Percentiles rank a stretch among this genome's conserved stretches.
phyloP scores from a whole-genome alignment of 2,329 filamentous ascomycete species.

The Claviceps capensis region DNA sequence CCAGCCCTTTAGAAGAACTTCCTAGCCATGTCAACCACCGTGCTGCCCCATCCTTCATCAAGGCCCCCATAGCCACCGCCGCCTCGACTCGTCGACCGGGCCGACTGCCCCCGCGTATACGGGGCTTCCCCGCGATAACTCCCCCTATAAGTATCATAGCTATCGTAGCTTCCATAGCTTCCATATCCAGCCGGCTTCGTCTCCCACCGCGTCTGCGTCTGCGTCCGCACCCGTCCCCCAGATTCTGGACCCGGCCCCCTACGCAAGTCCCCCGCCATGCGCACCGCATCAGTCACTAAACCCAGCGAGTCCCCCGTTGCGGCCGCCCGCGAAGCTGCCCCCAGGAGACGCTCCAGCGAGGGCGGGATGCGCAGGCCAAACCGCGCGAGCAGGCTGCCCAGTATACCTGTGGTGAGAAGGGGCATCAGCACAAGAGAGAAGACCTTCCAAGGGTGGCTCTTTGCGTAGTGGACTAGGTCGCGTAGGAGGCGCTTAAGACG shows the following conservation, averaged over 20 bases:
- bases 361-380: slow-evolving; percentile 69
- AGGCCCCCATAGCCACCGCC: slow-evolving; percentile 8
- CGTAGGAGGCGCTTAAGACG: slow-evolving; percentile 68
- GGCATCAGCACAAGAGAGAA: slow-evolving; percentile 81
- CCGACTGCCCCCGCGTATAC: not conserved
- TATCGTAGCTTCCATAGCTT: slow-evolving; percentile 14
- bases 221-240: no score
- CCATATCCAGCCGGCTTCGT: no score
- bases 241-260: no score
- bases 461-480: slow-evolving; percentile 69
- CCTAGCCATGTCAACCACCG: slow-evolving; percentile 26
- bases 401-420: slow-evolving; percentile 67
- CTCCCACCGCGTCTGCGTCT: no score
- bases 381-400: slow-evolving; percentile 62
- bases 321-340: slow-evolving; percentile 35
- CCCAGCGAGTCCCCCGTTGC: slow-evolving; percentile 33
- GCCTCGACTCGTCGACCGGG: not conserved
- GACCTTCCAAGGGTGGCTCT: slow-evolving; percentile 73
- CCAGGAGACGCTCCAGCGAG: slow-evolving; percentile 44
- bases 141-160: not conserved
- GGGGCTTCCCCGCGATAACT: slow-evolving; percentile 10
- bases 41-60: slow-evolving; percentile 17
- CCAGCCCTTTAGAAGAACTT: slow-evolving; percentile 24
- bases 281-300: slow-evolving; percentile 40
- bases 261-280: slow-evolving; percentile 30